Evolutionary conservation across 768 basidiomycete genomes (phyloP), one percentile per base, ranked within the genome.

Genomic region (Phallus indusiatus): DNA sequence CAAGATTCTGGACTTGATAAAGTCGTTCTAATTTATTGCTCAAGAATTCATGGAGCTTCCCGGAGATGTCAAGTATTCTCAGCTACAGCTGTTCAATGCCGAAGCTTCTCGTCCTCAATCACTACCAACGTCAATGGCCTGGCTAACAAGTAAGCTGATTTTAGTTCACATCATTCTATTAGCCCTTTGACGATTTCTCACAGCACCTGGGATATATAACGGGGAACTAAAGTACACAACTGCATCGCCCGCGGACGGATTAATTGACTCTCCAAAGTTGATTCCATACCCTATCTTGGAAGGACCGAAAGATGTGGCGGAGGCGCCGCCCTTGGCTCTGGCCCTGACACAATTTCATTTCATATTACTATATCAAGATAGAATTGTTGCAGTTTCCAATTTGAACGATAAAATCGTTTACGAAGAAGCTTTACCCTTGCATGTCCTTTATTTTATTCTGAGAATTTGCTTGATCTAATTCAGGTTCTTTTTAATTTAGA

Each of bases 331-430:
- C 0, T 63, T 83, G 5, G 90, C 92, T 2, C 82, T 95, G 67
- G 79, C 84, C 10, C 73, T 96, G 56, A 95, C 94, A 0, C 90
- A 95, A 67, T 96, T 90, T 68, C 96, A 99, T 68, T 91, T 94
- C 67, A 72, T 99, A 18, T 70, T 97, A 4, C 75, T 98, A 5
- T 95, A 92, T 72, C 76, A 75, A 47, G 87, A 94, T 66, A 78
- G 86, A 48, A 76, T 97, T 10, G 74, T 84, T 14, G 92, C 83
- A 4, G 77, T 97, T 35, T 90, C 88, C 59, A 81, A 81, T 60
- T 74, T 97, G 53, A 84, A 92, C 64, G 90, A 94, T 63, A 81
- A 82, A 63, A 71, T 88, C 22, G 83, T 87, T 5, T 94, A 90
- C 67, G 90, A 97, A 68, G 94, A 95, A 65, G 62, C 76, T 34